Evolutionary conservation across 2,329 filamentous ascomycete species (phyloP), one percentile per base, ranked within the genome.

Genomic region (Rhexocercosporidium sp.): DNA sequence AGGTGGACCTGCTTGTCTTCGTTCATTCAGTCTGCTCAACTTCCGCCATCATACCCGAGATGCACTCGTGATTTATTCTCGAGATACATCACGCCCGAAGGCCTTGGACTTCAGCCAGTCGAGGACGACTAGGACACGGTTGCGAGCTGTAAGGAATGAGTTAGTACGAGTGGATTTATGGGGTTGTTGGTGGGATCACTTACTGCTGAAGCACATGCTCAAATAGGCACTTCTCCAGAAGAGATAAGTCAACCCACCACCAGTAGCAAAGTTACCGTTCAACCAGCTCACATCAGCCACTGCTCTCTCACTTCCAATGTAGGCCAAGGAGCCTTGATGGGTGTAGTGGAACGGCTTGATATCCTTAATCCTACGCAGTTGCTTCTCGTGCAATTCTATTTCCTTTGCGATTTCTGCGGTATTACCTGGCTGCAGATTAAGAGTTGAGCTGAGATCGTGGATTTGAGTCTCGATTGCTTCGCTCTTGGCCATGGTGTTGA

Each of bases 141-240:
- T 99, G 75, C 96, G 93, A 70, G 93, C 93, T 96, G 71, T 56
- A 44, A 34, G 68, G 66, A 47, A 68, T 64, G 72, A 71, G 44
- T 72, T 70, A 73, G 75, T 67, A 60, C 66, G 51, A 29, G 54
- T 53, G 14, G 31, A 27, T 14, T 11, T 37, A 46, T 20, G 39
- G 59, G 18, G 62, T 6, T 51, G 44, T 22, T 44, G 22, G 34
- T 22, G 41, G 59, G 22, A 39, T 68, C 73, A 92, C 93, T 90
- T 87, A 96, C 93, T 94, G 89, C 94, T 98, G 82, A 99, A 99
- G 88, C 95, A 97, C 96, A 99, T 99, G 86, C 93, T 97, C 80
- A 99, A 85, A 81, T 99, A 99, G 64, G 95, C 96, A 78, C 92
- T 96, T 79, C 94, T 88, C 96, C 96, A 99, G 89, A 99, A 99